Percentiles rank a stretch among this genome's conserved stretches.
These are phyloP conservation scores for Aspergillus sojae DNA, from an alignment of 2,329 filamentous ascomycete species.

Conservation along the genomic window DNA sequence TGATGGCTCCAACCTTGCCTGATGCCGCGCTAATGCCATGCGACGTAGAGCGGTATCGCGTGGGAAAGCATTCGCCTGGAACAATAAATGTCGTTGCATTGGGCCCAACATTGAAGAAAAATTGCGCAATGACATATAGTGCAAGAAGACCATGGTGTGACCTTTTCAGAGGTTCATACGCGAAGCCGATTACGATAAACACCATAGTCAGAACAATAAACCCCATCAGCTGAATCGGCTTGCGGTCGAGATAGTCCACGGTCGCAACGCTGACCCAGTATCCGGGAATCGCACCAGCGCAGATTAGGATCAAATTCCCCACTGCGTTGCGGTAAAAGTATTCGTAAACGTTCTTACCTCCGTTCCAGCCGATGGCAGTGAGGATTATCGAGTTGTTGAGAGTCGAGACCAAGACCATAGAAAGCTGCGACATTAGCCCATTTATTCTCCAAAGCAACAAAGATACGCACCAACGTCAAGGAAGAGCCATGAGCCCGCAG, in stretches of 20 bases:
- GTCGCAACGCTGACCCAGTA: conserved; percentile 80
- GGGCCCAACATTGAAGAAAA: conserved; percentile 57
- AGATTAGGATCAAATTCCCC: conserved; percentile 77
- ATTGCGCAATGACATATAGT: conserved; percentile 66
- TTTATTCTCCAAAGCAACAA: conserved; percentile 30
- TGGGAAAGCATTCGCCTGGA: conserved; percentile 67
- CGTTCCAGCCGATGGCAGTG: conserved; percentile 69
- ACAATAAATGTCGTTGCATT: conserved; percentile 67
- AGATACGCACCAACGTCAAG: conserved; percentile 60
- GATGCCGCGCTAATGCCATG: conserved; percentile 52
- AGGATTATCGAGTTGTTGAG: conserved; percentile 78
- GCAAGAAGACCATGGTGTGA: conserved; percentile 55
- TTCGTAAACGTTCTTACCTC: conserved; percentile 66
- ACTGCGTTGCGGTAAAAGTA: conserved; percentile 73
- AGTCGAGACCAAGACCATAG: conserved; percentile 70
- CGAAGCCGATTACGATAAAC: conserved; percentile 66
- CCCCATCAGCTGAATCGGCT: conserved; percentile 70
- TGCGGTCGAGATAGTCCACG: conserved; percentile 74
- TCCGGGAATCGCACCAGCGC: conserved; percentile 76
- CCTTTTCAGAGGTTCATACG: conserved; percentile 42
- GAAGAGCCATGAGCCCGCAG: conserved; percentile 82
- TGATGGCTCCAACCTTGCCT: conserved; percentile 67
- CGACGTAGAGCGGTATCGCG: conserved; percentile 65
- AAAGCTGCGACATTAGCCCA: conserved; percentile 48
- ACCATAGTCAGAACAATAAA: conserved; percentile 64